Evolutionary conservation across 1,284 basidiomycete genomes (phyloP).

Genomic region (Rhodotorula sp.): DNA sequence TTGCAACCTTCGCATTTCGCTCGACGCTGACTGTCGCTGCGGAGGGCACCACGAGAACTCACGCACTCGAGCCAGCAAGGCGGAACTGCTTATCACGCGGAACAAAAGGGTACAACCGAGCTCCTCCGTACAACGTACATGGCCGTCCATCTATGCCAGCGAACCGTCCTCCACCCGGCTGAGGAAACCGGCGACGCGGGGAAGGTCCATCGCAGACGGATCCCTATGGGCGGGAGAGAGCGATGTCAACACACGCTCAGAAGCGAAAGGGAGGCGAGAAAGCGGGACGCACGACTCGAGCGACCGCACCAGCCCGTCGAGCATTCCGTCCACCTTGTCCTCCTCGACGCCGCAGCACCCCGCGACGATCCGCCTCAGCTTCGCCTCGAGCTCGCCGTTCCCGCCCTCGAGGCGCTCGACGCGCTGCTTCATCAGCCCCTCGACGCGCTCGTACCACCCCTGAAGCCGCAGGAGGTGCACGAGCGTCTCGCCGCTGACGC

Average conservation of each 20-base stretch:
- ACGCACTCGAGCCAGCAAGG: too few species aligned
- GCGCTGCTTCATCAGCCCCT: slow-evolving; percentile 61
- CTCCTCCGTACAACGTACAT: not conserved
- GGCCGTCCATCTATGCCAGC: not conserved
- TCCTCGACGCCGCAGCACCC: slow-evolving; percentile 37
- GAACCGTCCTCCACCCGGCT: slow-evolving; percentile 34
- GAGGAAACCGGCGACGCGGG: slow-evolving; percentile 34
- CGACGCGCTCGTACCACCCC: slow-evolving; percentile 77
- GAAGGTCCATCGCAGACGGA: slow-evolving; percentile 26
- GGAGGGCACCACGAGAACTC: too few species aligned
- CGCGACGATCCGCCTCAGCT: slow-evolving; percentile 41
- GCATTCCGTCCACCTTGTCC: slow-evolving; percentile 41
- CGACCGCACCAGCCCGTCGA: slow-evolving; percentile 64
- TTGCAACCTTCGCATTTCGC: too few species aligned
- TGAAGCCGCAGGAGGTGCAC: slow-evolving; percentile 72
- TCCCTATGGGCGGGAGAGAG: slow-evolving; percentile 18
- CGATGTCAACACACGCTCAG: not conserved
- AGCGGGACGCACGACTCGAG: slow-evolving; percentile 50
- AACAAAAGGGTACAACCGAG: not conserved
- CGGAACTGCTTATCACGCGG: too few species aligned
- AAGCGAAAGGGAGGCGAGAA: not conserved
- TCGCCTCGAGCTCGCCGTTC: slow-evolving; percentile 43
- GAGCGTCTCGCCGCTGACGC: slow-evolving; percentile 50
- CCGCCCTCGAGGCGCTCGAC: slow-evolving; percentile 41
- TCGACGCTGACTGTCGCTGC: too few species aligned